Conservation (phyloP, 139 green algal genomes). For the Pleodorina starrii region DNA sequence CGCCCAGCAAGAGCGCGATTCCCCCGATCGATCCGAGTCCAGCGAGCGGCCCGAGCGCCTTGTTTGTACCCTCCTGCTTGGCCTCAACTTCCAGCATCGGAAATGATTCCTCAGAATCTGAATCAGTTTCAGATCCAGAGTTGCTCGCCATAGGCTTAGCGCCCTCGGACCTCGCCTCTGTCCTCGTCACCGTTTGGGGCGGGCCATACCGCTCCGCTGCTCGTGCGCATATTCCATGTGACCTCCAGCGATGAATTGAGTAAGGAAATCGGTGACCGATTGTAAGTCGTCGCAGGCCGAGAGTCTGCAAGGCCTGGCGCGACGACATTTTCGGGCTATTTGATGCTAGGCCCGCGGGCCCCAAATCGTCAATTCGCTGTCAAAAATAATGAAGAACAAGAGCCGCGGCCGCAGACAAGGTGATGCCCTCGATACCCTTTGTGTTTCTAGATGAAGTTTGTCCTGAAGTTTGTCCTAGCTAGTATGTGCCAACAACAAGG, state of each 20-base stretch:
- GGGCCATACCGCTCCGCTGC: constrained; percentile 21
- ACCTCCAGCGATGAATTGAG: not conserved
- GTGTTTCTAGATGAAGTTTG: not conserved
- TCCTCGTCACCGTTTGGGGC: not conserved
- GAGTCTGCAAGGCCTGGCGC: not conserved
- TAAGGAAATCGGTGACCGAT: not conserved
- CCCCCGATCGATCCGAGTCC: constrained; percentile 60
- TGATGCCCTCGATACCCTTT: not conserved
- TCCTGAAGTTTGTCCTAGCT: no score
- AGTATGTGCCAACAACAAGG: no score
- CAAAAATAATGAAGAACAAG: not conserved
- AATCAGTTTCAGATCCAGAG: constrained; percentile 3
- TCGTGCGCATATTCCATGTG: not conserved
- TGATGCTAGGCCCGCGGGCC: constrained; percentile 1
- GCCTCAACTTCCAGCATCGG: not conserved
- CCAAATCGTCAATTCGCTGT: not conserved
- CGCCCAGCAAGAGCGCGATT: constrained; percentile 57
- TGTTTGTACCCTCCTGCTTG: not conserved
- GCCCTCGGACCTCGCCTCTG: not conserved
- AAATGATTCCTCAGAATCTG: not conserved
- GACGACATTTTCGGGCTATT: constrained; percentile 3
- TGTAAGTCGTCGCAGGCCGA: not conserved
- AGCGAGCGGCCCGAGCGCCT: not conserved
- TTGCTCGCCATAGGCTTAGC: not conserved
- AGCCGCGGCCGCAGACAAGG: not conserved